Base-by-base conservation (phyloP, 805 yeast genomes). In the Lipomyces mesembrius region DNA sequence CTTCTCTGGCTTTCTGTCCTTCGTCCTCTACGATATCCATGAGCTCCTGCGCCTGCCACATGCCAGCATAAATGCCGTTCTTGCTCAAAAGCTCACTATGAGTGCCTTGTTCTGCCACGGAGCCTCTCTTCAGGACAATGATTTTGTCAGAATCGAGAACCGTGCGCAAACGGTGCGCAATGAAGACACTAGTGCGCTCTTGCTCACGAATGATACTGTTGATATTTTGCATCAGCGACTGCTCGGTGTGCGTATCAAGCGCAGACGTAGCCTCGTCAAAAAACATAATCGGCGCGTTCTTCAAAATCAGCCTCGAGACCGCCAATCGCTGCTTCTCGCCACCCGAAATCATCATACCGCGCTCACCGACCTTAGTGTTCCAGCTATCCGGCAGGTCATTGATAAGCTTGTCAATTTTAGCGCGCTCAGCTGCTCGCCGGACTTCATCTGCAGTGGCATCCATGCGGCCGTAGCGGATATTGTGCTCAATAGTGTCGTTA, bases 311-410 rank as follows among this genome's bases (percentile, higher is more conserved):
- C 70, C 99, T 83, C 0, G 98, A 95, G 71, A 95, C 92, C 0
- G 99, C 98, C 55, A 95, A 81, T 69, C 99, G 82, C 79, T 95
- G 99, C 77, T 95, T 93, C 77, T 95, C 99, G 68, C 99, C 99
- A n/a, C 99, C 99, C 32, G 97, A 92, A 58, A 95, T 93, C 99
- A 95, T 95, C 84, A 95, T 84, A n/a, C 99, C 99, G 3, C 83
- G 82, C 77, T 95, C 99, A 59, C 99, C 99, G 20, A 95, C 99
- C 65, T 91, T 82, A 0, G 98, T 95, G 35, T 89, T 81, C 53
- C 85, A 81, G 0, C 98, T 97, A 14, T 90, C 90, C 0, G 99
- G 98, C 58, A 95, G 78, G 56, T 88, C 90, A 5, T 77, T 72
- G 17, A 94, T 83, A 58, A 94, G 79, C 29, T 79, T 77, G 68